Evolutionary conservation across 2,329 filamentous ascomycete genomes (phyloP), one percentile per base, ranked within the genome.

Genomic region (Colletotrichum theobromicola): DNA sequence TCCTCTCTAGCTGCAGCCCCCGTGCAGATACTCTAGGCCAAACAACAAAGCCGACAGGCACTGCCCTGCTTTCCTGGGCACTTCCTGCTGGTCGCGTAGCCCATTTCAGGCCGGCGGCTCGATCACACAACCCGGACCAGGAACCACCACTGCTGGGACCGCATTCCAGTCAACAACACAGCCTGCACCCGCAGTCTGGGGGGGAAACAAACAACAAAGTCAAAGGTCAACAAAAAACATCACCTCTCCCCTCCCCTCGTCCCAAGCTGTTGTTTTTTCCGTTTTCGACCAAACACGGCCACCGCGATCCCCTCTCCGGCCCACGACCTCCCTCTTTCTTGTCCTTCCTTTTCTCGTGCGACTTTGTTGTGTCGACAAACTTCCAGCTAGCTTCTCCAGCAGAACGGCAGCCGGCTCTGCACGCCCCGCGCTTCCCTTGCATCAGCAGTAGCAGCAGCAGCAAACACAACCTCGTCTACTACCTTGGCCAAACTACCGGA

Each of bases 31-130:
- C 35, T 50, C 37, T 42, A 55, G 57, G 21, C 55, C 21, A 67
- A 75, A 75, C 72, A 67, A 75, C 72, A 74, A 71, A 72, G 67
- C 62, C 61, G 72, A 74, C 72, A 74, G 62, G 72, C 62, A 72
- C 72, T 71, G 62, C 72, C 67, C 70, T 66, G 67, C 32, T 15
- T 74, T 50, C 53, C 12, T 32, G 16, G 24, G 62, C 24, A n/a
- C 62, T 21, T 26, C 37, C 53, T 60, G 50, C 60, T 63, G 35
- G 62, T 63, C 62, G 72, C 68, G 68, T 67, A 63, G 72, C 57
- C 42, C 68, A 72, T 74, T 63, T 46, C 32, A 58, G 53, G 42
- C 35, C 57, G 34, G 37, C 68, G 24, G 62, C 42, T 61, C 62
- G 30, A 71, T 32, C 68, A 55, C 68, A 62, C 68, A 72, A 46